Conservation (phyloP, 2,329 filamentous ascomycete species). For the Phyllosticta capitalensis region DNA sequence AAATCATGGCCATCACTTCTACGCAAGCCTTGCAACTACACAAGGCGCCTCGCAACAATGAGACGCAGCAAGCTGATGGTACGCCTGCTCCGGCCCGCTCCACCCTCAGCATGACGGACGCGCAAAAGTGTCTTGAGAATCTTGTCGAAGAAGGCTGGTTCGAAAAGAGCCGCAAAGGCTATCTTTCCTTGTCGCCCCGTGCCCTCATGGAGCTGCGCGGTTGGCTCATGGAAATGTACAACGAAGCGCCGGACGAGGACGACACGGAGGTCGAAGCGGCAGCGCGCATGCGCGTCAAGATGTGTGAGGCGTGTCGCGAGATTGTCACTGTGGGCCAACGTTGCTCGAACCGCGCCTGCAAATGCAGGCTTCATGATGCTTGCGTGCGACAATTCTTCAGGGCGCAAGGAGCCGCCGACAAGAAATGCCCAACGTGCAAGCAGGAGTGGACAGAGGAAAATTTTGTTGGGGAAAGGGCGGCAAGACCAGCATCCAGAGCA, state of each 20-base stretch:
- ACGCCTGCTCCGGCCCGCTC: conserved; percentile 12
- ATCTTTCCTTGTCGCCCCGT: conserved; percentile 67
- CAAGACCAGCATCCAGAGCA: neutral
- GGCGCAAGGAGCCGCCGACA: conserved; percentile 5
- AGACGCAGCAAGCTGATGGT: conserved; percentile 26
- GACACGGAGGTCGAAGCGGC: conserved; percentile 19
- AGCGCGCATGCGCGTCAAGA: conserved; percentile 64
- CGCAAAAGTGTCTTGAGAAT: conserved; percentile 59
- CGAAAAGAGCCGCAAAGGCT: conserved; percentile 60
- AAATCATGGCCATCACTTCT: conserved; percentile 71
- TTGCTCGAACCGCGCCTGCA: conserved; percentile 12
- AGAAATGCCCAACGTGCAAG: conserved; percentile 25
- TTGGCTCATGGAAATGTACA: conserved; percentile 86
- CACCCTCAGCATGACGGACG: conserved; percentile 64
- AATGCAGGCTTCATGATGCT: conserved; percentile 19
- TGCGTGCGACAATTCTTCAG: conserved; percentile 26
- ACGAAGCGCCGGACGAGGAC: conserved; percentile 52
- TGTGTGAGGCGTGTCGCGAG: conserved; percentile 80
- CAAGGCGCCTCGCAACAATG: conserved; percentile 34
- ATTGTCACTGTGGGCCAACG: conserved; percentile 58
- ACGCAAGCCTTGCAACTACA: conserved; percentile 69
- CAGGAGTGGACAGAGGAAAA: conserved; percentile 16
- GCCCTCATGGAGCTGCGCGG: conserved; percentile 74
- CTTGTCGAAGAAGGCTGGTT: conserved; percentile 80
- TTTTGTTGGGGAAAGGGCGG: conserved; percentile 9